Evolutionary conservation across 2,329 filamentous ascomycete genomes (phyloP).

Genomic region (Knufia petricola): DNA sequence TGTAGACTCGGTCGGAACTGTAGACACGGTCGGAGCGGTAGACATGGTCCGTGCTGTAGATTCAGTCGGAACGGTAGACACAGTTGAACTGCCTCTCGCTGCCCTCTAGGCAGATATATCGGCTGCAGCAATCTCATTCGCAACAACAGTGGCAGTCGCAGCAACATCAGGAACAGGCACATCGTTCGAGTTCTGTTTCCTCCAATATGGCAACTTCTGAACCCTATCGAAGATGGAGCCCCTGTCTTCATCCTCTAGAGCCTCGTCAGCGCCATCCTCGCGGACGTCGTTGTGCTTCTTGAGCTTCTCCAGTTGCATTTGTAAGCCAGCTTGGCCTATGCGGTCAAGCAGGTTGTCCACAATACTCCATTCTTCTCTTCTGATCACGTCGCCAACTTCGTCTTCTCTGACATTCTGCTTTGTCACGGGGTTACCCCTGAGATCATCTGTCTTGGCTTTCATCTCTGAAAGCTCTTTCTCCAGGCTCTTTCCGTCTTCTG

Average conservation of each 20-base stretch:
- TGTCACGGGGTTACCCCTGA: constrained; percentile 14
- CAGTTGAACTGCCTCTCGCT: no score
- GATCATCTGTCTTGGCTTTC: constrained; percentile 17
- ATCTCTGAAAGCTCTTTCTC: constrained; percentile 25
- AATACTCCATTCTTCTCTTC: constrained; percentile 16
- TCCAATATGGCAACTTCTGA: constrained; percentile 5
- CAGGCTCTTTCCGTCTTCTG: constrained; percentile 33
- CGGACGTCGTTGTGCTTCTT: not conserved
- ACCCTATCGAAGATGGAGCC: constrained; percentile 4
- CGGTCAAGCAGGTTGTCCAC: constrained; percentile 19
- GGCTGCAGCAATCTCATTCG: no score
- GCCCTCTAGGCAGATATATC: no score
- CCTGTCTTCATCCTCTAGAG: not conserved
- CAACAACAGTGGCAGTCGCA: no score
- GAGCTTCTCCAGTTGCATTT: not conserved
- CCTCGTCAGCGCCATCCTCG: not conserved
- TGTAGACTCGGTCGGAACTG: no score
- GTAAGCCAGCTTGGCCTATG: constrained; percentile 13
- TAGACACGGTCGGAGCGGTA: no score
- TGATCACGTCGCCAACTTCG: constrained; percentile 18
- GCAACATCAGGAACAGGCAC: not conserved
- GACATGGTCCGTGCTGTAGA: no score
- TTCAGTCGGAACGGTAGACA: no score
- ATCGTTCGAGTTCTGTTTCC: not conserved
- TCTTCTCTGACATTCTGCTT: constrained; percentile 16